Conservation (phyloP, 495 filamentous ascomycete species). For the Xylaria castorea region DNA sequence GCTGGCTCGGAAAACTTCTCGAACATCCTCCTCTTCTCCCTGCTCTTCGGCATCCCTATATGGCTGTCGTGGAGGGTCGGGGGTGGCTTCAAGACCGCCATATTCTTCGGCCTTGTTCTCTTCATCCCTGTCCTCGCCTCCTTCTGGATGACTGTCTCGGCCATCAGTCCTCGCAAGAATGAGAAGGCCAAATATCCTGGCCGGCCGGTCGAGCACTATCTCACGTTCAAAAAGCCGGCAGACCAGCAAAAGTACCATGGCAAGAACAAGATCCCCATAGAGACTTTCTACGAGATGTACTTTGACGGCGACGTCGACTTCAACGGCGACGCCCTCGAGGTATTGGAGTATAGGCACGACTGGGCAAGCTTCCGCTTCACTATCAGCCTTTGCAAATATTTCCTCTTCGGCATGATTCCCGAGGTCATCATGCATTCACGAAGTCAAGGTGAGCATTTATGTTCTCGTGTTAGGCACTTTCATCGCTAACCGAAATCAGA, state of each 20-base stretch:
- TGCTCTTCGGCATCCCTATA: conserved; percentile 66
- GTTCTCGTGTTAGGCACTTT: not conserved
- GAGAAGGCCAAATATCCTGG: conserved; percentile 80
- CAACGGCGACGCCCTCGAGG: conserved; percentile 81
- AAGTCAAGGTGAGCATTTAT: conserved; percentile 64
- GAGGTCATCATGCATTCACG: conserved; percentile 82
- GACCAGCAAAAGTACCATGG: conserved; percentile 77
- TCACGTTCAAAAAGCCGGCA: conserved; percentile 78
- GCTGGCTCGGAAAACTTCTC: conserved; percentile 73
- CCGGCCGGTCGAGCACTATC: conserved; percentile 81
- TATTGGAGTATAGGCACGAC: conserved; percentile 84
- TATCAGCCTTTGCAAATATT: conserved; percentile 68
- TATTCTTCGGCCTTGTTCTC: conserved; percentile 73
- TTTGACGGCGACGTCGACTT: conserved; percentile 85
- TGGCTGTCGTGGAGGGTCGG: conserved; percentile 73
- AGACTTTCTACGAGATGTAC: conserved; percentile 90
- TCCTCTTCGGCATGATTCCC: conserved; percentile 74
- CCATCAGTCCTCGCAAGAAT: conserved; percentile 73
- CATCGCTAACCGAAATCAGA: conserved; percentile 54
- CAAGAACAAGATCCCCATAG: conserved; percentile 80
- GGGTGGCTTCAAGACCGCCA: conserved; percentile 72
- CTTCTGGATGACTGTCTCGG: conserved; percentile 74
- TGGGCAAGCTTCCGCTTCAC: conserved; percentile 88
- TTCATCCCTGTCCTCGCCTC: conserved; percentile 69
- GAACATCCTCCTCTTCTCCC: conserved; percentile 64